Evolutionary conservation across 176 grass and related monocot species (phyloP).

Genomic region (Triticum timopheevii): DNA sequence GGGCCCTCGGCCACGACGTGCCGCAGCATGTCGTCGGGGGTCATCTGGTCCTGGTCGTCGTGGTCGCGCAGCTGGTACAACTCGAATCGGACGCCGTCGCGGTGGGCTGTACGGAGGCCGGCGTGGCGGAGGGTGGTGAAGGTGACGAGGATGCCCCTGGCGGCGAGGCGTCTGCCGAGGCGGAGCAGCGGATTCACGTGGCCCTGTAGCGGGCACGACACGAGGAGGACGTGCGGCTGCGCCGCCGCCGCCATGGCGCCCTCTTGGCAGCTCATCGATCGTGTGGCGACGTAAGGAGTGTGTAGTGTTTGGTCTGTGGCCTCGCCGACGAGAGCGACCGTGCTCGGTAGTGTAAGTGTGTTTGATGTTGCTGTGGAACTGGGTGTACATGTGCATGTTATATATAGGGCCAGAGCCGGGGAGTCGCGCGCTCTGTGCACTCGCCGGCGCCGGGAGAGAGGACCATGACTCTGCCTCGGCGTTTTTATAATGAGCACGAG

Average conservation of each 20-base stretch:
- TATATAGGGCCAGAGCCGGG: neutral
- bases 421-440: neutral
- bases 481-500: conserved; percentile 2
- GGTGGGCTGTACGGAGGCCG: conserved; percentile 18
- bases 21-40: conserved; percentile 20
- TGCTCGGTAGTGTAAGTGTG: too few species aligned
- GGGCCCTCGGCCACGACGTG: neutral
- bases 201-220: conserved; percentile 53
- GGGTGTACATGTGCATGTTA: neutral
- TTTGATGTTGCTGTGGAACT: too few species aligned
- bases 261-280: neutral
- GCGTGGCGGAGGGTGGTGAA: conserved; percentile 48
- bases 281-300: too few species aligned
- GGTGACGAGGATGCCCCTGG: conserved; percentile 56
- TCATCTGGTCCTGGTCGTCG: neutral
- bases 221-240: conserved; percentile 54
- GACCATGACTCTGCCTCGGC: neutral
- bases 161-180: conserved; percentile 45
- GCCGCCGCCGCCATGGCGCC: neutral
- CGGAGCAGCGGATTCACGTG: conserved; percentile 66
- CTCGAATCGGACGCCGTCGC: neutral
- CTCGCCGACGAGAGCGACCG: neutral
- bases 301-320: too few species aligned
- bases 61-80: neutral
- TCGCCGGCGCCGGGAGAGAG: neutral